Conservation (phyloP, 2,329 filamentous ascomycete species). For the Pezicula radicicola region DNA sequence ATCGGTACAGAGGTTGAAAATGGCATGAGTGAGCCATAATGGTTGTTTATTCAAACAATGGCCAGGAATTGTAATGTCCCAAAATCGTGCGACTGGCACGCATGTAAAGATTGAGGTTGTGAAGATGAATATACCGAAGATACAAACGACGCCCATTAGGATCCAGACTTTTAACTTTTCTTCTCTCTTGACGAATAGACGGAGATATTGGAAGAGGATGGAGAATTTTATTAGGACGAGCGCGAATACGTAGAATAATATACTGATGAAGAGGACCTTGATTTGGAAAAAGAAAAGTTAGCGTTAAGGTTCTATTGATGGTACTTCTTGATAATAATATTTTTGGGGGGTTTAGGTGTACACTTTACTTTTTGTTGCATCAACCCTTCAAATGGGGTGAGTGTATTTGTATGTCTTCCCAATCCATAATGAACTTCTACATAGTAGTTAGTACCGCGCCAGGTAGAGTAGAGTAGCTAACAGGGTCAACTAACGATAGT, state of each 20-base stretch:
- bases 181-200: neutral
- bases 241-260: neutral
- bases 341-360: neutral
- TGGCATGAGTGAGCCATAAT: neutral
- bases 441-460: neutral
- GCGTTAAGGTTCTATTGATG: too few species aligned
- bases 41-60: neutral
- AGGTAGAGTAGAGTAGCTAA: too few species aligned
- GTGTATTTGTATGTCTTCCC: neutral
- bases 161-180: neutral
- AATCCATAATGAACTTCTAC: neutral
- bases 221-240: neutral
- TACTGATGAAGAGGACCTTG: neutral
- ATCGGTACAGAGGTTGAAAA: neutral
- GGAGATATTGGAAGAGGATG: neutral
- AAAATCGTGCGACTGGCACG: neutral
- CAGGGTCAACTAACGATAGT: neutral
- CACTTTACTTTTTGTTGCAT: neutral
- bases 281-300: too few species aligned
- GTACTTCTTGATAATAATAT: neutral
- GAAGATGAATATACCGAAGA: neutral
- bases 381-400: neutral
- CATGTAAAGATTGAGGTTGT: neutral
- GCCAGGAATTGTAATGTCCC: neutral
- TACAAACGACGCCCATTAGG: neutral